phyloP scores from a whole-genome alignment of 805 yeast genomes.

The Blastobotrys peoriensis region DNA sequence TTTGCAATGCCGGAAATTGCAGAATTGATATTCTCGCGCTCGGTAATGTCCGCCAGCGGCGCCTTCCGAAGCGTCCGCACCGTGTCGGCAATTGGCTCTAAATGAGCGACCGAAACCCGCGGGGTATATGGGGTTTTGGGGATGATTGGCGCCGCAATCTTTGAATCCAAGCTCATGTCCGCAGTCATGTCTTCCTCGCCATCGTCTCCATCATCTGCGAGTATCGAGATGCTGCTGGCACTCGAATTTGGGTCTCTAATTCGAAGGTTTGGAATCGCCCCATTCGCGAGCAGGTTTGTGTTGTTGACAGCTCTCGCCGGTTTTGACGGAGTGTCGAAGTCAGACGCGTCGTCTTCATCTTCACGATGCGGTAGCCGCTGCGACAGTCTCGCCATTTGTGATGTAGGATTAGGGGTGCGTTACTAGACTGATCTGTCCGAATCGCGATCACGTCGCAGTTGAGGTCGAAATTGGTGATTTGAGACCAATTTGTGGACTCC shows the following conservation, averaged over 20 bases:
- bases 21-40: constrained; percentile 1
- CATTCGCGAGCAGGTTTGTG: not conserved
- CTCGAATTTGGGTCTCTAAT: not conserved
- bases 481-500: too few species aligned
- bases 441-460: too few species aligned
- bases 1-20: not conserved
- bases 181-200: constrained; percentile 1
- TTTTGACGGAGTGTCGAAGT: too few species aligned
- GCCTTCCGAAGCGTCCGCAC: not conserved
- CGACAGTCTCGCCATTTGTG: too few species aligned
- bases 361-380: too few species aligned
- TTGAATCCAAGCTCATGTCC: not conserved
- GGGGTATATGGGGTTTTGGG: not conserved
- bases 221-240: not conserved
- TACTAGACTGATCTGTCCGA: too few species aligned
- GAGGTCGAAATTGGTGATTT: too few species aligned
- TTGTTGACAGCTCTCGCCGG: constrained; percentile 1
- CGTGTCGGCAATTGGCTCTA: constrained; percentile 18
- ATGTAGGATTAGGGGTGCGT: too few species aligned
- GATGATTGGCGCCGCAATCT: not conserved
- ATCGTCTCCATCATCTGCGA: constrained; percentile 2
- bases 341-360: too few species aligned
- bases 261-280: not conserved
- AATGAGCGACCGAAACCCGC: constrained; percentile 13
- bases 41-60: constrained; percentile 5